Conservation (phyloP, 257 asterid species). For the Solanum habrochaites region DNA sequence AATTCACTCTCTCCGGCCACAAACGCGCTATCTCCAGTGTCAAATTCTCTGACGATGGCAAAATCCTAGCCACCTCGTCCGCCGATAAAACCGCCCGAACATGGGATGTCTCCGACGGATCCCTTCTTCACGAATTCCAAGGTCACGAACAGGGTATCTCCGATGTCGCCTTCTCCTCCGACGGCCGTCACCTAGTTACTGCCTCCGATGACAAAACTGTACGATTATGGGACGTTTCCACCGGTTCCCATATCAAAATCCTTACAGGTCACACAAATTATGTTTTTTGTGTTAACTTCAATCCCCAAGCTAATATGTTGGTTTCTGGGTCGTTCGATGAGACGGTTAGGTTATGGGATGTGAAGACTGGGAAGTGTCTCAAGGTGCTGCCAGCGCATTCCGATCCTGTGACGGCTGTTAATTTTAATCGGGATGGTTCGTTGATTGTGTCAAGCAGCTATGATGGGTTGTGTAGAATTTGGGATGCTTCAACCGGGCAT, state of each 20-base stretch:
- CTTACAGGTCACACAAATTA: slow-evolving; percentile 78
- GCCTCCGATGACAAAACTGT: slow-evolving; percentile 91
- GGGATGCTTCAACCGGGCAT: slow-evolving; percentile 97
- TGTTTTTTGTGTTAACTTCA: slow-evolving; percentile 74
- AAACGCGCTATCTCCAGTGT: slow-evolving; percentile 62
- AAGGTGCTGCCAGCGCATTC: slow-evolving; percentile 96
- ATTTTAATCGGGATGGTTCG: slow-evolving; percentile 74
- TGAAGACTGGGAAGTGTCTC: slow-evolving; percentile 73
- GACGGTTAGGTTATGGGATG: slow-evolving; percentile 94
- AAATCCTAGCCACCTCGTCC: slow-evolving; percentile 62
- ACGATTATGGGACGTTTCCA: slow-evolving; percentile 70
- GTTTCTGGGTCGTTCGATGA: slow-evolving; percentile 89
- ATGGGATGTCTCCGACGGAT: slow-evolving; percentile 40
- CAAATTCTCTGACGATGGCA: slow-evolving; percentile 80
- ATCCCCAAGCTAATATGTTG: slow-evolving; percentile 77
- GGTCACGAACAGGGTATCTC: slow-evolving; percentile 87
- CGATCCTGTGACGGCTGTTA: slow-evolving; percentile 82
- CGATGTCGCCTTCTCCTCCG: slow-evolving; percentile 80
- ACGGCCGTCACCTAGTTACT: slow-evolving; percentile 69
- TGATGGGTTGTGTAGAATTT: slow-evolving; percentile 93
- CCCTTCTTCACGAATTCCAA: slow-evolving; percentile 41
- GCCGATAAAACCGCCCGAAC: slow-evolving; percentile 82
- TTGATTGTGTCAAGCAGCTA: slow-evolving; percentile 78
- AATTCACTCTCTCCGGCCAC: slow-evolving; percentile 66
- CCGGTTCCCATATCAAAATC: slow-evolving; percentile 74